Evolutionary conservation across 169 alveolate species (phyloP).

Genomic region (Plasmodium adleri): DNA sequence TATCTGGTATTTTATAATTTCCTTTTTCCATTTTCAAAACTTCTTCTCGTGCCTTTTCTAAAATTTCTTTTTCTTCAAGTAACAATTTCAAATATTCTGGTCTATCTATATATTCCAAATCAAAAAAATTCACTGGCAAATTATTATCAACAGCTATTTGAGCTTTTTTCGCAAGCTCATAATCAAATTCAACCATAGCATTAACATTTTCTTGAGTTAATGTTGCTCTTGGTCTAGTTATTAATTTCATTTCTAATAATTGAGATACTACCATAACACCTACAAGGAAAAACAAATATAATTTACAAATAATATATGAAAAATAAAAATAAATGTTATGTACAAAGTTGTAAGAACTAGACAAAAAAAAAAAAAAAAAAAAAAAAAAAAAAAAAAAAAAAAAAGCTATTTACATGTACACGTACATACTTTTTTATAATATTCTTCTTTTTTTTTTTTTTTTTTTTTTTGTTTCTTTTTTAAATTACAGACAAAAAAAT

Average conservation of each 20-base stretch:
- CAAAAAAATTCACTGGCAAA: conserved; percentile 84
- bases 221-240: conserved; percentile 87
- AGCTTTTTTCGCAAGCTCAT: conserved; percentile 86
- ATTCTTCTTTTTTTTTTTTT: too few species aligned
- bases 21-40: conserved; percentile 73
- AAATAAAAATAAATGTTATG: background rate
- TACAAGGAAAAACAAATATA: conserved; percentile 13
- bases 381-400: background rate
- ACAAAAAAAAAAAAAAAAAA: background rate
- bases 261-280: conserved; percentile 89
- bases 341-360: background rate
- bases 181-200: conserved; percentile 85
- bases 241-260: conserved; percentile 85
- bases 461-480: background rate
- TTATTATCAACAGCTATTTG: conserved; percentile 88
- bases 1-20: conserved; percentile 58
- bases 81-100: conserved; percentile 68
- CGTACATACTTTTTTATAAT: too few species aligned
- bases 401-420: background rate
- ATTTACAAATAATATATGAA: background rate
- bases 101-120: conserved; percentile 84
- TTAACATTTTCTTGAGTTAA: conserved; percentile 88
- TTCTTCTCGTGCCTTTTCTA: conserved; percentile 76
- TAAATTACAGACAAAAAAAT: background rate
- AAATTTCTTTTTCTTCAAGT: conserved; percentile 57